Percentiles rank a stretch among this genome's conserved stretches.
phyloP scores from a whole-genome alignment of 2,329 filamentous ascomycete genomes.

The Fusarium veterinarium region DNA sequence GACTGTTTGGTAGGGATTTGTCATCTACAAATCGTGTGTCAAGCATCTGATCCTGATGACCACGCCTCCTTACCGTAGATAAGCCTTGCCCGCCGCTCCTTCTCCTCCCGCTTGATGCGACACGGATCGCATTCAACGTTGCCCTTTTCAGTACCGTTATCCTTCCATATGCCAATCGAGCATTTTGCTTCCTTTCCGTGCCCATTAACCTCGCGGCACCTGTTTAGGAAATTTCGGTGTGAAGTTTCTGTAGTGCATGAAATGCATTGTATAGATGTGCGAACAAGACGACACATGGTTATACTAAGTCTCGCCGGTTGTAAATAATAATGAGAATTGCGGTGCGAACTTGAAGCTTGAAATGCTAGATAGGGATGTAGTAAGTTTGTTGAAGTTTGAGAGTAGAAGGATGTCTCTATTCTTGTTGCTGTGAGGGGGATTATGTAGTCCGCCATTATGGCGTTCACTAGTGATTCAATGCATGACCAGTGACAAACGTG shows the following conservation, averaged over 20 bases:
- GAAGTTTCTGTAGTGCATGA: neutral
- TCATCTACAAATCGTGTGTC: accelerated
- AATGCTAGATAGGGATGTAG: accelerated
- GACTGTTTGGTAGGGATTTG: accelerated
- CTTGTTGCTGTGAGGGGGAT: accelerated
- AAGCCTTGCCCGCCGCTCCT: neutral
- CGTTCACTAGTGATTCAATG: accelerated
- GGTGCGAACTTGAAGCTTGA: accelerated
- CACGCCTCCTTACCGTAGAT: accelerated
- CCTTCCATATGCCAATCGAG: neutral
- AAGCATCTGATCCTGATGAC: no score
- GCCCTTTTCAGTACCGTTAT: accelerated
- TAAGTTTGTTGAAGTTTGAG: neutral
- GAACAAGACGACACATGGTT: neutral
- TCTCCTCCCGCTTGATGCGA: neutral
- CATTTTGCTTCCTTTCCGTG: neutral
- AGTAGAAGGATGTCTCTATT: accelerated
- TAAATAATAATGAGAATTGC: accelerated
- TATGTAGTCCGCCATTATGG: accelerated
- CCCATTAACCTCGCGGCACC: neutral
- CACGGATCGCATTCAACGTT: neutral
- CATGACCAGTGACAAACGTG: accelerated
- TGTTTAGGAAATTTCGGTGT: neutral
- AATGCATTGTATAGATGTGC: neutral
- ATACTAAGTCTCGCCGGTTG: accelerated